A percentile compares a stretch with the other conserved stretches of the same genome.
Conservation (phyloP, 805 yeast species). For the Sugiyamaella mastotermitis region DNA sequence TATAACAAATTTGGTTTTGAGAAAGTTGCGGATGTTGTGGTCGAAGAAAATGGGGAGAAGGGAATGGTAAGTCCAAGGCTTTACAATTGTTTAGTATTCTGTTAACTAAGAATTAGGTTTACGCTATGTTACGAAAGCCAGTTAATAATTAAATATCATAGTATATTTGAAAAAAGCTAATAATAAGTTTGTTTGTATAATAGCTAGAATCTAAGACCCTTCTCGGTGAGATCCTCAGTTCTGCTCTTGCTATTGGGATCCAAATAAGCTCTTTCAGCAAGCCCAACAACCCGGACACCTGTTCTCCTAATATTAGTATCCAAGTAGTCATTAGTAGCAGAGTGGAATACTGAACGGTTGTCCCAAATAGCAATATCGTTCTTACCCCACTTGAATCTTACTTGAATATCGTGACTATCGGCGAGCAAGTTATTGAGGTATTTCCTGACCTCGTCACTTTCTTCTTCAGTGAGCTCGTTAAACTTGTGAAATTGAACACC, state of each 20-base stretch:
- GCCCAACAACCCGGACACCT: constrained; percentile 26
- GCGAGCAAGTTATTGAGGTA: constrained; percentile 46
- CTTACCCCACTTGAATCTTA: constrained; percentile 50
- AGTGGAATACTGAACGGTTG: constrained; percentile 58
- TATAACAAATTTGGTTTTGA: no score
- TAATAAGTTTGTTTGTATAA: no score
- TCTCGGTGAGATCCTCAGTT: constrained; percentile 13
- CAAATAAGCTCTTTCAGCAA: constrained; percentile 29
- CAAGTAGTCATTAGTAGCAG: constrained; percentile 51
- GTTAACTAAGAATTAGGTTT: no score
- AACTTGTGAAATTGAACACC: constrained; percentile 49
- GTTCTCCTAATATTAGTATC: constrained; percentile 13
- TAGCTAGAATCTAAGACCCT: no score
- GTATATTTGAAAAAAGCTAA: no score
- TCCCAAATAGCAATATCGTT: constrained; percentile 72
- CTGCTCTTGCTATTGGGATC: constrained; percentile 20
- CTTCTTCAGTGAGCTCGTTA: constrained; percentile 40
- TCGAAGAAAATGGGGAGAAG: no score
- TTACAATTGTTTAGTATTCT: no score
- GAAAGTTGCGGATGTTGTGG: no score
- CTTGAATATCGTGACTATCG: constrained; percentile 42
- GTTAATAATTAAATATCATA: no score
- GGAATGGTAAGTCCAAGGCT: no score
- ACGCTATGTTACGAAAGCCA: no score
- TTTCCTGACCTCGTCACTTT: constrained; percentile 42